These are phyloP conservation scores for Chlamydomonas sphaeroides DNA, from an alignment of 139 green algal genomes.

Conservation along the genomic window DNA sequence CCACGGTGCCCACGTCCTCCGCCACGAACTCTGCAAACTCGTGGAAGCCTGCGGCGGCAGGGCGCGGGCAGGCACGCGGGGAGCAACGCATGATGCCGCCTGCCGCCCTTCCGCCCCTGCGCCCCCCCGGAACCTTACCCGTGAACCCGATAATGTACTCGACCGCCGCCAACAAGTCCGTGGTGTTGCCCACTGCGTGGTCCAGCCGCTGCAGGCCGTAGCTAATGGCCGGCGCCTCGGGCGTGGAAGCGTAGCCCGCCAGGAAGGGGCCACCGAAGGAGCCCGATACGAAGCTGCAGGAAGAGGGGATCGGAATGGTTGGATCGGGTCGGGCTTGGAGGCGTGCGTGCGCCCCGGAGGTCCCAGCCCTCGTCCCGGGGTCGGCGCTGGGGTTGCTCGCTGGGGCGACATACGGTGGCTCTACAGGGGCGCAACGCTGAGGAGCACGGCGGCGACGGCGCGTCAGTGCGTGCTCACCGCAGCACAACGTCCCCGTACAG, in stretches of 20 bases:
- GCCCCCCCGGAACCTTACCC: too few species aligned
- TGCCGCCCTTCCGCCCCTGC: too few species aligned
- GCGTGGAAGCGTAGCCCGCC: conserved; percentile 74
- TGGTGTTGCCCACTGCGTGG: conserved; percentile 97
- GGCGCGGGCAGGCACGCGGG: too few species aligned
- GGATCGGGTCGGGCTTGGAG: too few species aligned
- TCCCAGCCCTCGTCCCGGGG: too few species aligned
- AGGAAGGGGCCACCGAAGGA: conserved; percentile 76
- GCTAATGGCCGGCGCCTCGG: conserved; percentile 35
- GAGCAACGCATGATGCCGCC: too few species aligned
- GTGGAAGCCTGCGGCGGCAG: conserved; percentile 87
- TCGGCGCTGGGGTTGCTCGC: too few species aligned
- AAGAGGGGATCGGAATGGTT: background rate
- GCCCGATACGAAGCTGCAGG: conserved; percentile 30
- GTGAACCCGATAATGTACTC: conserved; percentile 90
- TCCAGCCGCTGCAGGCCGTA: conserved; percentile 92
- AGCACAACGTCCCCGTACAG: conserved; percentile 97
- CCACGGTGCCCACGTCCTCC: conserved; percentile 96
- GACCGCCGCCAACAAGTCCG: conserved; percentile 75
- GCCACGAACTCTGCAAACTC: conserved; percentile 98
- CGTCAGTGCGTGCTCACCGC: too few species aligned
- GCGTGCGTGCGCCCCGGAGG: too few species aligned
- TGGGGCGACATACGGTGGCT: too few species aligned
- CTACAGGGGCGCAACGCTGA: too few species aligned
- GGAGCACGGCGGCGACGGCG: too few species aligned